Evolutionary conservation across 2,329 filamentous ascomycete genomes (phyloP).

Genomic region (Trichoderma sp.): DNA sequence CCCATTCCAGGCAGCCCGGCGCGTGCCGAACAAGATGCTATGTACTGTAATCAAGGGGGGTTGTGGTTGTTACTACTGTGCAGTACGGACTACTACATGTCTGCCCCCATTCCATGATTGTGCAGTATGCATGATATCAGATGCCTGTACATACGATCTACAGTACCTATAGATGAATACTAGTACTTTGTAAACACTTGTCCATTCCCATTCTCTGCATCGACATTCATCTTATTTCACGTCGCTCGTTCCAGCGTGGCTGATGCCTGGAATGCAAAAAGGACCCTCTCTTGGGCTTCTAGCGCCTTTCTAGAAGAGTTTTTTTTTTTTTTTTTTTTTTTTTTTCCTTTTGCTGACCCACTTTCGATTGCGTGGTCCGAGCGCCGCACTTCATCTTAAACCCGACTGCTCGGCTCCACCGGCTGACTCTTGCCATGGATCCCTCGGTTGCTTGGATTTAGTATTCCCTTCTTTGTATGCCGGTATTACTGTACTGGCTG

Average conservation of each 20-base stretch:
- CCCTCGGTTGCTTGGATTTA: neutral
- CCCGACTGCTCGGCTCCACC: conserved; percentile 10
- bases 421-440: neutral
- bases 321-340: neutral
- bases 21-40: conserved; percentile 14
- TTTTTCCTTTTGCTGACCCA: neutral
- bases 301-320: conserved; percentile 16
- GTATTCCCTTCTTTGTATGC: neutral
- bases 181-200: too few species aligned
- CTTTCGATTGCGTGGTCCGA: neutral
- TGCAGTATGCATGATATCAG: too few species aligned
- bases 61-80: neutral
- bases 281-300: conserved; percentile 4
- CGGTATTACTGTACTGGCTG: neutral
- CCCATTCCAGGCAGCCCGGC: neutral
- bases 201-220: too few species aligned
- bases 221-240: neutral
- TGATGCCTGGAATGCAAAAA: neutral
- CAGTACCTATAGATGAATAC: too few species aligned
- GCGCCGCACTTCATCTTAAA: conserved; percentile 13
- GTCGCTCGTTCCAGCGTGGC: neutral
- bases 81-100: neutral
- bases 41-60: neutral
- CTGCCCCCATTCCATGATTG: neutral
- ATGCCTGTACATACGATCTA: too few species aligned